These are phyloP conservation scores for Penicillium sp. DNA, from an alignment of 2,329 filamentous ascomycete genomes.

Conservation along the genomic window DNA sequence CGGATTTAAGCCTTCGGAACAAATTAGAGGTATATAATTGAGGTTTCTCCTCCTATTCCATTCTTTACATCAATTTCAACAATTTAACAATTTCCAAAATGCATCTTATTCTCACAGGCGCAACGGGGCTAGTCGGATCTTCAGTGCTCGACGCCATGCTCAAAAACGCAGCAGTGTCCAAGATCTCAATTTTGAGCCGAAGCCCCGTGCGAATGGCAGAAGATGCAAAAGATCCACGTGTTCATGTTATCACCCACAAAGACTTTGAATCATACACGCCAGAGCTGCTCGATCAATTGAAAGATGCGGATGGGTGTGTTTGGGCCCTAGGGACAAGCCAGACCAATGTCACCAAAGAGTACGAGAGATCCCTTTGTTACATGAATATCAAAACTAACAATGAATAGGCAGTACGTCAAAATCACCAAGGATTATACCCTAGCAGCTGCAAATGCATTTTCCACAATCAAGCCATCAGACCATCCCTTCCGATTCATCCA, in stretches of 20 bases:
- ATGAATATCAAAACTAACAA: neutral
- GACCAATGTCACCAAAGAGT: constrained; percentile 60
- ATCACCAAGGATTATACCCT: constrained; percentile 69
- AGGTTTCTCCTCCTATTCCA: rapidly evolving
- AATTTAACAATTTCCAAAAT: constrained; percentile 13
- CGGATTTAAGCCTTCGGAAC: neutral
- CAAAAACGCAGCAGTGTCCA: constrained; percentile 15
- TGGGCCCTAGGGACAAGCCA: constrained; percentile 72
- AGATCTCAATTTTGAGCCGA: constrained; percentile 66
- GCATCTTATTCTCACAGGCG: constrained; percentile 64
- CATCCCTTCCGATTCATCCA: constrained; percentile 65
- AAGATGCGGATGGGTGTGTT: constrained; percentile 66
- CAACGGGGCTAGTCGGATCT: constrained; percentile 65
- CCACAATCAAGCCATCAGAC: constrained; percentile 48
- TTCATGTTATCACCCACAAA: constrained; percentile 66
- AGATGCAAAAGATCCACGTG: constrained; percentile 40
- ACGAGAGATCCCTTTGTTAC: constrained; percentile 18
- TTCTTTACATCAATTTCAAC: neutral
- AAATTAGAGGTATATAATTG: neutral
- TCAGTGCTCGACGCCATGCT: constrained; percentile 63
- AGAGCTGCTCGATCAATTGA: constrained; percentile 58
- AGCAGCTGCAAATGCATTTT: constrained; percentile 62
- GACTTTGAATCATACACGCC: constrained; percentile 64
- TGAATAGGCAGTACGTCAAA: constrained; percentile 58
- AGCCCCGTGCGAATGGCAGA: constrained; percentile 64